Conservation (phyloP, 106 monocot genomes). For the Apostasia ramifera region DNA sequence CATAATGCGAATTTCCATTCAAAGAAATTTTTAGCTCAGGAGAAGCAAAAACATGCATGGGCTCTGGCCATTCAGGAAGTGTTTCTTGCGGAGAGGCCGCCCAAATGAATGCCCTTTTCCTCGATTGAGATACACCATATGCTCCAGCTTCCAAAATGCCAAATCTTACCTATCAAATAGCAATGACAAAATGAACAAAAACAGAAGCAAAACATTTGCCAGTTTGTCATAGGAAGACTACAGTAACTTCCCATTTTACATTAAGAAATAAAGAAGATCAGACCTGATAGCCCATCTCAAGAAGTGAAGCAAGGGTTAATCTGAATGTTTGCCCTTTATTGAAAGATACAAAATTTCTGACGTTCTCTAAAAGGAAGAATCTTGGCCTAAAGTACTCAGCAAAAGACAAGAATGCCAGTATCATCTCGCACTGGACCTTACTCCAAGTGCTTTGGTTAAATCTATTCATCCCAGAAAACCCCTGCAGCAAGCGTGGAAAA, state of each 20-base stretch:
- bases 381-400: conserved; percentile 91
- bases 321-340: conserved; percentile 98
- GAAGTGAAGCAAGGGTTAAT: conserved; percentile 84
- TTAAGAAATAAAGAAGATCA: background rate
- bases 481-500: conserved; percentile 30
- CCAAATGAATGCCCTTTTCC: conserved; percentile 98
- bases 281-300: conserved; percentile 99
- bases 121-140: conserved; percentile 94
- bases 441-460: conserved; percentile 95
- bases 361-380: conserved; percentile 95
- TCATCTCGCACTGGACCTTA: conserved; percentile 99
- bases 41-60: conserved; percentile 92
- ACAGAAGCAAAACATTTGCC: background rate
- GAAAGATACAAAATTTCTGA: conserved; percentile 94
- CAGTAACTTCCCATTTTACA: background rate
- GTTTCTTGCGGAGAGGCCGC: conserved; percentile 88
- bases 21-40: conserved; percentile 79
- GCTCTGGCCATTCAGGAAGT: conserved; percentile 97
- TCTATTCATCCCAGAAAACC: conserved; percentile 99
- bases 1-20: conserved; percentile 40
- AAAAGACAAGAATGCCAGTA: conserved; percentile 91
- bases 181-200: background rate
- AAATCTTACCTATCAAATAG: conserved; percentile 71
- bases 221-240: background rate
- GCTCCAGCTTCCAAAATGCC: conserved; percentile 97